phyloP scores from a whole-genome alignment of 2,329 filamentous ascomycete species.

The Cladophialophora psammophila region DNA sequence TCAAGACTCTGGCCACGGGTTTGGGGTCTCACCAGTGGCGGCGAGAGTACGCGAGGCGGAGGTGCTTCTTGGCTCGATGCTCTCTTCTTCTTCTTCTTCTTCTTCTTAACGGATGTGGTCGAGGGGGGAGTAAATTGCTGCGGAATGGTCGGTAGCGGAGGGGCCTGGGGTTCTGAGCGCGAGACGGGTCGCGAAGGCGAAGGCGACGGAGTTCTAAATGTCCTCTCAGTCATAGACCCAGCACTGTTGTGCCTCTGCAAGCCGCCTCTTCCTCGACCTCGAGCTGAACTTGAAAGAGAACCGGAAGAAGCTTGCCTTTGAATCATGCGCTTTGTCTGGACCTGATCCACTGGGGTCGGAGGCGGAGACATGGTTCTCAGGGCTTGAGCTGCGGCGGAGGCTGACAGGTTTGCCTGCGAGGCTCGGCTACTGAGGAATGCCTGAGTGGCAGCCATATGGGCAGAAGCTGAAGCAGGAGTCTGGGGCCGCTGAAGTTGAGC shows the following conservation, averaged over 20 bases:
- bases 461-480: conserved; percentile 71
- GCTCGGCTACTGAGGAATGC: conserved; percentile 76
- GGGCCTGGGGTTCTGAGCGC: conserved; percentile 60
- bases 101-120: conserved; percentile 30
- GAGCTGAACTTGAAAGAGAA: conserved; percentile 29
- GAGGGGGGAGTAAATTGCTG: conserved; percentile 51
- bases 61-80: conserved; percentile 60
- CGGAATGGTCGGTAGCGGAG: conserved; percentile 79
- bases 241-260: conserved; percentile 73
- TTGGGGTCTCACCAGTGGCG: conserved; percentile 48
- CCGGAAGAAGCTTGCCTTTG: conserved; percentile 65
- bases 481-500: conserved; percentile 60
- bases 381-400: conserved; percentile 85
- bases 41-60: conserved; percentile 55
- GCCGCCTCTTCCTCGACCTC: conserved; percentile 47
- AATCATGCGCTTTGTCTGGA: conserved; percentile 85
- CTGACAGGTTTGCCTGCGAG: conserved; percentile 73
- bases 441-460: conserved; percentile 79
- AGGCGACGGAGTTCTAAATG: conserved; percentile 80
- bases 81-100: conserved; percentile 49
- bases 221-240: conserved; percentile 86
- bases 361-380: conserved; percentile 78
- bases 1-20: conserved; percentile 53
- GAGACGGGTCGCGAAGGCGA: conserved; percentile 47
- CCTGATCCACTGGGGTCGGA: conserved; percentile 79